Conservation (phyloP, 331 rosid species). For the Dryas integrifolia region DNA sequence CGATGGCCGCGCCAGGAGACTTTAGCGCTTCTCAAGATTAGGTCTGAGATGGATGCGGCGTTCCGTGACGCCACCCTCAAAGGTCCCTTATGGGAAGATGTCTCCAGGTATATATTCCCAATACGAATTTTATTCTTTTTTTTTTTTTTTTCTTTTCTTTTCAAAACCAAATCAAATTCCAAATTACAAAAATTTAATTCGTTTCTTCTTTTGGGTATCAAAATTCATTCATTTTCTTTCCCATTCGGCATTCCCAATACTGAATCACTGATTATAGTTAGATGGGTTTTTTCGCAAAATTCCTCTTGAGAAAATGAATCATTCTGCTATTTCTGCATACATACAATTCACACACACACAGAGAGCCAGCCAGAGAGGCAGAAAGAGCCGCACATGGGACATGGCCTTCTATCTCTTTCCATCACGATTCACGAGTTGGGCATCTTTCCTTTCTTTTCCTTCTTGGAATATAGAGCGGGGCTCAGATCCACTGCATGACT, state of each 20-base stretch:
- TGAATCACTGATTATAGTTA: background rate
- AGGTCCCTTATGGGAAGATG: constrained; percentile 52
- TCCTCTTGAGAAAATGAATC: background rate
- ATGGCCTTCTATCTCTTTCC: constrained; percentile 22
- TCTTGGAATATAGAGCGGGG: constrained; percentile 3
- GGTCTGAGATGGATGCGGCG: constrained; percentile 49
- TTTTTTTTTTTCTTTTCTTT: background rate
- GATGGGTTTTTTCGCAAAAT: background rate
- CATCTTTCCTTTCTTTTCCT: constrained; percentile 6
- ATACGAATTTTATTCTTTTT: background rate
- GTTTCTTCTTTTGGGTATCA: background rate
- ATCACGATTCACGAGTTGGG: constrained; percentile 33
- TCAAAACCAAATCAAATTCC: background rate
- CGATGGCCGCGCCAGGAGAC: constrained; percentile 58
- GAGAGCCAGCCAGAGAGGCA: constrained; percentile 1
- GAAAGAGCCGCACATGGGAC: constrained; percentile 20
- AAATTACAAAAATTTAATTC: no score
- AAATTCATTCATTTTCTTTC: background rate
- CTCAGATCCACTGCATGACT: constrained; percentile 44
- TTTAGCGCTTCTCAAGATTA: constrained; percentile 39
- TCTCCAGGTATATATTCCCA: constrained; percentile 37
- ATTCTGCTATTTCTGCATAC: background rate
- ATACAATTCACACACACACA: background rate
- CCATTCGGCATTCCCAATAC: constrained; percentile 4
- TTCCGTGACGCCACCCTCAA: constrained; percentile 51